Conservation (phyloP, 2,329 filamentous ascomycete genomes). For the Aspergillus sp. region DNA sequence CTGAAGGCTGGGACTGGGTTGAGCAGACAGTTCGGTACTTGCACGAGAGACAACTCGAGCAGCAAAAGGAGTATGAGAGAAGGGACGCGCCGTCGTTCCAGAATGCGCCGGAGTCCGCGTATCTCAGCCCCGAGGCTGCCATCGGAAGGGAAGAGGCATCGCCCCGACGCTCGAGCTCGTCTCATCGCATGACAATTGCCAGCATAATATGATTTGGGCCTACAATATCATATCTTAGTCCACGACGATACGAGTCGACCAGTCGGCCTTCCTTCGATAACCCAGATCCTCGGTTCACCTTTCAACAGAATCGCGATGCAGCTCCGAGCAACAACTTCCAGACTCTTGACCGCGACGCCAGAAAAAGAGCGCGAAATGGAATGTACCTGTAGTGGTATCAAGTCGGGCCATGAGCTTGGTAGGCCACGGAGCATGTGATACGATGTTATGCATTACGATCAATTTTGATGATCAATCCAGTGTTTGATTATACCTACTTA, state of each 20-base stretch:
- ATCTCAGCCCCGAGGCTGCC: slow-evolving; percentile 24
- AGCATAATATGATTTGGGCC: slow-evolving; percentile 40
- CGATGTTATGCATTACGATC: slow-evolving; percentile 17
- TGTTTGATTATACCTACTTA: neutral
- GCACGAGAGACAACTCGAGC: slow-evolving; percentile 43
- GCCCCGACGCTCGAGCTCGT: slow-evolving; percentile 28
- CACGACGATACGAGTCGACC: neutral
- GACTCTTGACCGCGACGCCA: no score
- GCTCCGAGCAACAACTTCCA: neutral
- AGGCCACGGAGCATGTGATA: slow-evolving; percentile 18
- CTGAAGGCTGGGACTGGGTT: slow-evolving; percentile 78
- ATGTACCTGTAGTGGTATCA: neutral
- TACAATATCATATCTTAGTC: neutral
- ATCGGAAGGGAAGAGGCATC: slow-evolving; percentile 22
- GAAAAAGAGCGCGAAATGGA: neutral
- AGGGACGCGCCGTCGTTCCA: slow-evolving; percentile 37
- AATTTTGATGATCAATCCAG: neutral
- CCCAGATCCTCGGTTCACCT: neutral
- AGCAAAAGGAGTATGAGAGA: slow-evolving; percentile 14
- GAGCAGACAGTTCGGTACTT: slow-evolving; percentile 63
- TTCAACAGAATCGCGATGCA: neutral
- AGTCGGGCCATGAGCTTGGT: neutral
- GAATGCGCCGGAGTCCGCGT: slow-evolving; percentile 18
- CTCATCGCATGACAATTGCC: slow-evolving; percentile 47
- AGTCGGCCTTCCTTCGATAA: neutral